Conservation (phyloP, 2,329 filamentous ascomycete species). For the Sclerotinia borealis region DNA sequence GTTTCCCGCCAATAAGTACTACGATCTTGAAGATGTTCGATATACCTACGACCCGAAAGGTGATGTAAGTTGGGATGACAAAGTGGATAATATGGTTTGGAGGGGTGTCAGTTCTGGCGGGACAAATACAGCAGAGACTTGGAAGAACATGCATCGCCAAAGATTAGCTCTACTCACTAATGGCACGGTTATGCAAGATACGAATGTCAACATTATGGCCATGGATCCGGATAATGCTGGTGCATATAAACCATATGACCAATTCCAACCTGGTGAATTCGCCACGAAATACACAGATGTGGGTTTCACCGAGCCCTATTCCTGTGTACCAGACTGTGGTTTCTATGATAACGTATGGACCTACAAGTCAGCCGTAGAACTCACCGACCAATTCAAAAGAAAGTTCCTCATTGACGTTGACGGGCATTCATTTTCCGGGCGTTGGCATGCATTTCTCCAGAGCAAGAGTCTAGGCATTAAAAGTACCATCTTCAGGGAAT, state of each 20-base stretch:
- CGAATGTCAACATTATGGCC: conserved; percentile 33
- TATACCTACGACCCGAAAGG: conserved; percentile 52
- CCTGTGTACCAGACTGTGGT: conserved; percentile 40
- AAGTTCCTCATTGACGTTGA: conserved; percentile 75
- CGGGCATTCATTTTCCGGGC: conserved; percentile 64
- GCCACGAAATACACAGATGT: conserved; percentile 31
- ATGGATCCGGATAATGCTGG: conserved; percentile 34
- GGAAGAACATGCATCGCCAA: conserved; percentile 51
- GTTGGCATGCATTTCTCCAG: conserved; percentile 62
- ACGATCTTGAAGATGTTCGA: conserved; percentile 45
- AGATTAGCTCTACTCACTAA: conserved; percentile 53
- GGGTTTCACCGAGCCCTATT: conserved; percentile 36
- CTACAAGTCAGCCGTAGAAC: conserved; percentile 49
- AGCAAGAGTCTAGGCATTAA: conserved; percentile 70
- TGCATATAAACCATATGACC: conserved; percentile 36
- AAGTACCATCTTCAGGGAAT: conserved; percentile 71
- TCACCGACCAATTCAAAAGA: conserved; percentile 49
- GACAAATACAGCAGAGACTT: conserved; percentile 42
- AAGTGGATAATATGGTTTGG: conserved; percentile 53
- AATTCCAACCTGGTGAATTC: conserved; percentile 37
- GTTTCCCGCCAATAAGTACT: conserved; percentile 60
- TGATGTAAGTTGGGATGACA: conserved; percentile 53
- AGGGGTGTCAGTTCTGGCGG: conserved; percentile 61
- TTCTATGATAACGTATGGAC: conserved; percentile 43
- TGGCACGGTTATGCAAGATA: conserved; percentile 40